These are phyloP conservation scores for Pseudohalonectria lignicola DNA, from an alignment of 2,329 filamentous ascomycete species.

Conservation along the genomic window DNA sequence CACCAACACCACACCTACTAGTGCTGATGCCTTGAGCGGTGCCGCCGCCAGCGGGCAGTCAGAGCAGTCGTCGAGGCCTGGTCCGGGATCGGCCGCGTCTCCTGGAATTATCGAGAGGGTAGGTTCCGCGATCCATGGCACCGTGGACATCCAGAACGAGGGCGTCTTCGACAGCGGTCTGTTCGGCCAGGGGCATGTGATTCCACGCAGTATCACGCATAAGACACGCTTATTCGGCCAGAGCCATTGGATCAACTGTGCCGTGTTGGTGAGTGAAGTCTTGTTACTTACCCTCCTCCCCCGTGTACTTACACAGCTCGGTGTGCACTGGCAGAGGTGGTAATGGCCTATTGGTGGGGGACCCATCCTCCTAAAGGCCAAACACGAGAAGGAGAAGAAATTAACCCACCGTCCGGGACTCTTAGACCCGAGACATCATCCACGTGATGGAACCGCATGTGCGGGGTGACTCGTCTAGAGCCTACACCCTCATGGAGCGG, in stretches of 20 bases:
- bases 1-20: no score
- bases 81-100: not conserved
- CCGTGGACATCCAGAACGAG: no score
- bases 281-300: not conserved
- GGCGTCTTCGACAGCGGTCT: no score
- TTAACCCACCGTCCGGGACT: not conserved
- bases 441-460: not conserved
- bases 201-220: conserved; percentile 30
- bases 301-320: not conserved
- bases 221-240: conserved; percentile 46
- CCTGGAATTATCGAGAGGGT: not conserved
- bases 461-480: not conserved
- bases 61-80: not conserved
- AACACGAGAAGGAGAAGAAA: not conserved
- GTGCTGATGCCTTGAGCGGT: not conserved
- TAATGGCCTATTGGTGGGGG: not conserved
- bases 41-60: conserved; percentile 1
- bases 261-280: conserved; percentile 20
- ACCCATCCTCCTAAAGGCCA: not conserved
- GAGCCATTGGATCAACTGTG: conserved; percentile 41
- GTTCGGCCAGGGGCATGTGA: not conserved
- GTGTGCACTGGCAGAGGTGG: not conserved
- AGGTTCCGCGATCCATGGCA: no score
- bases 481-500: conserved; percentile 20
- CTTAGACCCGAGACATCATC: not conserved